Conservation (phyloP, 139 green algal genomes). For the Picochlorum costavermella region DNA sequence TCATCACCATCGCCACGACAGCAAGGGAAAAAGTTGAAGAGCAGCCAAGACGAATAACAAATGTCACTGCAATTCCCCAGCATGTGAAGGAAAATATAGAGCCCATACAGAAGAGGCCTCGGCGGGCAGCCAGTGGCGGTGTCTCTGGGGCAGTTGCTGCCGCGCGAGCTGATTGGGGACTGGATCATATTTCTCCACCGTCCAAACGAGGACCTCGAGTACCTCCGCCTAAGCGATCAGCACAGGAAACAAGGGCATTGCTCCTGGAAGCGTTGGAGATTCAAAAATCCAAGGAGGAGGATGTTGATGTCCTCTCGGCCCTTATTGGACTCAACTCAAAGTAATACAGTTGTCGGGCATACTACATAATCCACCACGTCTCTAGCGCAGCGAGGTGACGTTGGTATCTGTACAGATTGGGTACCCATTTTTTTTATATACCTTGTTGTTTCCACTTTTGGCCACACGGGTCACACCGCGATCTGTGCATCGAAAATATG, state of each 20-base stretch:
- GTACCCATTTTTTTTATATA: too few species aligned
- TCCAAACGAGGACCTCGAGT: conserved; percentile 23
- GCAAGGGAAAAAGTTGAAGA: not conserved
- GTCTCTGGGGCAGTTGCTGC: conserved; percentile 28
- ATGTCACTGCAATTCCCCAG: not conserved
- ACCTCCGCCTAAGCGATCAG: not conserved
- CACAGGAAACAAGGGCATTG: conserved; percentile 13
- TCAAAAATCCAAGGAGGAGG: not conserved
- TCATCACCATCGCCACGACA: conserved; percentile 11
- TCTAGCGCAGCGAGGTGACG: not conserved
- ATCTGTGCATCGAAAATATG: too few species aligned
- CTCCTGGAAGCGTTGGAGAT: conserved; percentile 17
- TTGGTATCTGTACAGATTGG: not conserved
- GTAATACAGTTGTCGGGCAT: not conserved
- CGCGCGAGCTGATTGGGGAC: conserved; percentile 17
- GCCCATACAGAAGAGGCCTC: conserved; percentile 18
- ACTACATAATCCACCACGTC: too few species aligned
- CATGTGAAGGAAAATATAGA: conserved; percentile 2
- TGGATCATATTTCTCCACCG: conserved; percentile 19
- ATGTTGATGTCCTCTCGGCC: conserved; percentile 23
- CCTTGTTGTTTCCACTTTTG: too few species aligned
- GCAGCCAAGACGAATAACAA: conserved; percentile 1
- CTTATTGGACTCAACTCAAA: conserved; percentile 22
- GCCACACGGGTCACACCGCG: too few species aligned
- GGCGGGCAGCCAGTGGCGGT: conserved; percentile 24